phyloP scores from a whole-genome alignment of 495 filamentous ascomycete genomes.

The Pseudevernia furfuracea region DNA sequence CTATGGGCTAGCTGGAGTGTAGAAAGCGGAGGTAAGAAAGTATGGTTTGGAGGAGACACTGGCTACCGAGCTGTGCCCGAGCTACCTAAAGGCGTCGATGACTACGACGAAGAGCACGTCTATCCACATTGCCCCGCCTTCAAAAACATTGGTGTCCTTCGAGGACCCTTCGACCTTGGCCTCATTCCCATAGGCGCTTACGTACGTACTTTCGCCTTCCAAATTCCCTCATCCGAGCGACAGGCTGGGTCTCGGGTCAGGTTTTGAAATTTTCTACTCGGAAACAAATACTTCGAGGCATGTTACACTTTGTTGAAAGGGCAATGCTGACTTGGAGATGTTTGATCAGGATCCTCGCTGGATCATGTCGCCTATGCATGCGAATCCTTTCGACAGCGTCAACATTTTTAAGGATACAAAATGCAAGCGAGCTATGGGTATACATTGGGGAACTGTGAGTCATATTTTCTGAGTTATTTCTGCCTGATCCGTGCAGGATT shows the following conservation, averaged over 20 bases:
- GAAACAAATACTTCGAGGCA: not conserved
- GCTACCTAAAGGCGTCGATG: conserved; percentile 56
- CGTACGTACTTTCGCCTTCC: not conserved
- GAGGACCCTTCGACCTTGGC: conserved; percentile 87
- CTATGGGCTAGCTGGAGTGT: conserved; percentile 87
- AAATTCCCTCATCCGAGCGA: not conserved
- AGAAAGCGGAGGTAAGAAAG: conserved; percentile 61
- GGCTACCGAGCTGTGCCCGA: conserved; percentile 80
- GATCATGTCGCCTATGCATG: conserved; percentile 73
- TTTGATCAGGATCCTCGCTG: conserved; percentile 49
- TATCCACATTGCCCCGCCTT: conserved; percentile 81
- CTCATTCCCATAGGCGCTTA: conserved; percentile 96
- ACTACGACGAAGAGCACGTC: conserved; percentile 60
- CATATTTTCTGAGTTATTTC: not conserved
- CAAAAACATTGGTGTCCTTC: conserved; percentile 68
- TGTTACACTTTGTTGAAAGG: not conserved
- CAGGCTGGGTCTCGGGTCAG: not conserved
- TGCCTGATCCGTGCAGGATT: not conserved
- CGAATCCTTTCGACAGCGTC: conserved; percentile 80
- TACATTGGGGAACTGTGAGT: conserved; percentile 65
- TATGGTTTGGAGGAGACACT: conserved; percentile 72
- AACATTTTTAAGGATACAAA: conserved; percentile 85
- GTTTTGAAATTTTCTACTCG: no score
- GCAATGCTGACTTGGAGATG: not conserved
- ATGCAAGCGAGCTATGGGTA: conserved; percentile 75